Conservation (phyloP, 306 rosid genomes). For the Ormosia emarginata region DNA sequence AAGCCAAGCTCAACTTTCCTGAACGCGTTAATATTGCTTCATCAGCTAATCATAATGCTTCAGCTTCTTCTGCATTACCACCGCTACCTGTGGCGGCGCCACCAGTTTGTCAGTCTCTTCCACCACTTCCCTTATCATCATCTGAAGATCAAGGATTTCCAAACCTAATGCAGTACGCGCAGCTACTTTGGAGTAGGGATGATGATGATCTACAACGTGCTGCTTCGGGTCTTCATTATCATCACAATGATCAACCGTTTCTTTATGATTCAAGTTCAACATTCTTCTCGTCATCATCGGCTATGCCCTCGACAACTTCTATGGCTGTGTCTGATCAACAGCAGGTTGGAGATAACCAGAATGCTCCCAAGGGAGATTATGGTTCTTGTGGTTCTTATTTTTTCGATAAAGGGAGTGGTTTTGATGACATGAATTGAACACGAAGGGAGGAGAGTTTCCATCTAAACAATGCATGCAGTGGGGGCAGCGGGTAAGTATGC, state of each 20-base stretch:
- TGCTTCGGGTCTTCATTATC: slow-evolving; percentile 23
- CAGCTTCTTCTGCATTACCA: not conserved
- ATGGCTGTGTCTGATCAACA: not conserved
- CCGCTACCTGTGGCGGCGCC: not conserved
- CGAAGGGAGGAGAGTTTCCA: not conserved
- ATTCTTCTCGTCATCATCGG: slow-evolving; percentile 8
- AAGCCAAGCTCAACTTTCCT: slow-evolving; percentile 53
- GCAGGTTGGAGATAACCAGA: not conserved
- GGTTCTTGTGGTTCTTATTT: not conserved
- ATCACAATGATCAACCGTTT: not conserved
- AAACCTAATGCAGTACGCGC: slow-evolving; percentile 34
- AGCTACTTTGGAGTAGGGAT: slow-evolving; percentile 25
- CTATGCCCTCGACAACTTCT: not conserved
- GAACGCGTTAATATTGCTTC: not conserved
- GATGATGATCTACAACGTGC: slow-evolving; percentile 35
- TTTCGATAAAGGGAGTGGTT: slow-evolving; percentile 20
- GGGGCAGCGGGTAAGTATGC: not conserved
- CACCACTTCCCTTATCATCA: not conserved
- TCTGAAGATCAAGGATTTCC: slow-evolving; percentile 24
- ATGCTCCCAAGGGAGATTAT: not conserved
- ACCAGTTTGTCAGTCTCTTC: not conserved
- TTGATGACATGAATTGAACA: slow-evolving; percentile 15
- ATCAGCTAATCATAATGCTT: not conserved
- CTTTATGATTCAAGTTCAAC: not conserved
- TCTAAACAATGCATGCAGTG: not conserved